Conservation (phyloP, 2,329 filamentous ascomycete genomes). For the Ceratocystis colombiana region DNA sequence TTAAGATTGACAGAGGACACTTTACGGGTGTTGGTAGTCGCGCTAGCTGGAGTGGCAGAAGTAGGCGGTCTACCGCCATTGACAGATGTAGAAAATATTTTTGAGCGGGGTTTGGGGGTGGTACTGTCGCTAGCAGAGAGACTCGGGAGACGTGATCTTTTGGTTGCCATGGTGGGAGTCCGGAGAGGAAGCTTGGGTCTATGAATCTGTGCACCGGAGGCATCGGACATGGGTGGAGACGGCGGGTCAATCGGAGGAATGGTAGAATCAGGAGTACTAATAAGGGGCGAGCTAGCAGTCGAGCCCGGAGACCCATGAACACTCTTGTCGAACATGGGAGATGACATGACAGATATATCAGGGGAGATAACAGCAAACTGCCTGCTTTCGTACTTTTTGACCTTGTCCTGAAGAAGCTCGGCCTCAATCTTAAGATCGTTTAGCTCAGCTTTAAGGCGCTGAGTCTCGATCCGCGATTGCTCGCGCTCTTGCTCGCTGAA, state of each 20-base stretch:
- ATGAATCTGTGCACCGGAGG: conserved; percentile 48
- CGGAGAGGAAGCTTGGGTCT: conserved; percentile 33
- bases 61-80: conserved; percentile 27
- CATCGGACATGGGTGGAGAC: conserved; percentile 87
- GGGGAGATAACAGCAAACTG: conserved; percentile 52
- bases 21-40: conserved; percentile 28
- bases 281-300: conserved; percentile 83
- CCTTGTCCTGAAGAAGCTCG: conserved; percentile 88
- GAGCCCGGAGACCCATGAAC: conserved; percentile 61
- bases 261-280: conserved; percentile 63
- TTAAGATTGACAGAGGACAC: conserved; percentile 22
- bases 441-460: conserved; percentile 80
- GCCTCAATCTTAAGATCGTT: conserved; percentile 89
- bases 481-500: conserved; percentile 88
- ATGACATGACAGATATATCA: conserved; percentile 54
- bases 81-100: conserved; percentile 34
- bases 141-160: conserved; percentile 40
- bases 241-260: conserved; percentile 69
- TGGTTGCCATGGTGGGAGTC: conserved; percentile 30
- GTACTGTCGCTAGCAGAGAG: conserved; percentile 42
- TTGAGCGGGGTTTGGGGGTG: conserved; percentile 49
- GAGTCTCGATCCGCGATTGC: conserved; percentile 74
- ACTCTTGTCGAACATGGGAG: conserved; percentile 61
- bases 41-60: conserved; percentile 18
- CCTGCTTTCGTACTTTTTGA: conserved; percentile 58